Evolutionary conservation across 176 grass and related monocot genomes (phyloP), one percentile per base, ranked within the genome.

Genomic region (Cocos nucifera): DNA sequence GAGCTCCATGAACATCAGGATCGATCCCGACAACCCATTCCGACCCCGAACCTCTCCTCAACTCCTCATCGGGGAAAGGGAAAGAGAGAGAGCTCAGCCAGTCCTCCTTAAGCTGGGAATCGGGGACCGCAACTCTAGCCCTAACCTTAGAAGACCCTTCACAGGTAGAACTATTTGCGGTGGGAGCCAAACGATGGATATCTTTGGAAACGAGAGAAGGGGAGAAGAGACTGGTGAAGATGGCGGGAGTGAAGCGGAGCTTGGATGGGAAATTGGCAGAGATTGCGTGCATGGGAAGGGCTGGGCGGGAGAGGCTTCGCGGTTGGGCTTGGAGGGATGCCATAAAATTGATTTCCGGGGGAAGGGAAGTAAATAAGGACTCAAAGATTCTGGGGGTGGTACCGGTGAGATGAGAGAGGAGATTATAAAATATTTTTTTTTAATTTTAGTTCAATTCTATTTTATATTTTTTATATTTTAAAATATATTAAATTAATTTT

Each of bases 1-100:
- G 57, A 18, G 92, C 87, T 3, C 92, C 92, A 17, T 65, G 4
- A 10, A 66, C 78, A 70, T 97, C 92, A 3, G 92, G 92, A 50
- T 97, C 92, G 54, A 97, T 54, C 49, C 92, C 87, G 64, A 97
- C 64, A 28, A 80, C 77, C 92, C 83, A 97, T 48, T 78, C 84
- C 18, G 70, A 27, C 62, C 60, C 53, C 19, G 26, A 72, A 16
- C 26, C 70, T 20, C 32, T 12, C 49, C 15, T 60, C 24, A 17
- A 59, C 51, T 54, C 68, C 28, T 51, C 75, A 54, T 29, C 61
- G 7, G 81, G 55, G 54, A 80, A 72, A 22, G 80, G 80, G 44
- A 71, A 78, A 22, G 93, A 91, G 61, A 97, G 84, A 57, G 93
- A 85, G 24, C 80, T 78, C 54, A 97, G 75, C 87, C 83, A 91